phyloP scores from a whole-genome alignment of 441 rosid genomes.

The Euphorbia schlechtendalii region DNA sequence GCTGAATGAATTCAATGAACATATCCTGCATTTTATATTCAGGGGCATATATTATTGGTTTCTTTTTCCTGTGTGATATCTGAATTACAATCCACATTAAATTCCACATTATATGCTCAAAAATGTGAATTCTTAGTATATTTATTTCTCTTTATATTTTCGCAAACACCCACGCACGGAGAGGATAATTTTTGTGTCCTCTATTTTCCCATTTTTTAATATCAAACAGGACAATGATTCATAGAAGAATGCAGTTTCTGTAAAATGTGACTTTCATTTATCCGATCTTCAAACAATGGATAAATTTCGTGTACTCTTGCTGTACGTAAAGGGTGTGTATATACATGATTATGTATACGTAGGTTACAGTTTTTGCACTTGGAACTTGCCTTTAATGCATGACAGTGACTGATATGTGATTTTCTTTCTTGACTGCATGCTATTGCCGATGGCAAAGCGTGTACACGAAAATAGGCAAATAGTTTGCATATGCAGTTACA shows the following conservation, averaged over 20 bases:
- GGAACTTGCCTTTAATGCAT: not conserved
- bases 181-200: no score
- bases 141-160: not conserved
- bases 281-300: not conserved
- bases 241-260: not conserved
- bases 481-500: slow-evolving; percentile 1
- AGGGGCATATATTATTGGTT: not conserved
- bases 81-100: not conserved
- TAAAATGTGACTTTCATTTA: not conserved
- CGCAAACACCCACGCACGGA: not conserved
- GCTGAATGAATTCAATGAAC: slow-evolving; percentile 1
- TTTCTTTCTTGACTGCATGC: not conserved
- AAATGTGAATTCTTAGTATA: not conserved
- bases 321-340: not conserved
- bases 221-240: not conserved
- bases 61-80: not conserved
- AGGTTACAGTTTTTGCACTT: not conserved
- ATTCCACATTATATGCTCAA: not conserved
- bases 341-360: not conserved
- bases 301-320: not conserved
- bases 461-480: not conserved
- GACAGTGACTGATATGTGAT: not conserved
- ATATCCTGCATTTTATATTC: not conserved
- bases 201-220: not conserved
- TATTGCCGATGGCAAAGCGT: not conserved